Base-by-base conservation (phyloP, 768 basidiomycete genomes). In the Coprinopsis marcescibilis region DNA sequence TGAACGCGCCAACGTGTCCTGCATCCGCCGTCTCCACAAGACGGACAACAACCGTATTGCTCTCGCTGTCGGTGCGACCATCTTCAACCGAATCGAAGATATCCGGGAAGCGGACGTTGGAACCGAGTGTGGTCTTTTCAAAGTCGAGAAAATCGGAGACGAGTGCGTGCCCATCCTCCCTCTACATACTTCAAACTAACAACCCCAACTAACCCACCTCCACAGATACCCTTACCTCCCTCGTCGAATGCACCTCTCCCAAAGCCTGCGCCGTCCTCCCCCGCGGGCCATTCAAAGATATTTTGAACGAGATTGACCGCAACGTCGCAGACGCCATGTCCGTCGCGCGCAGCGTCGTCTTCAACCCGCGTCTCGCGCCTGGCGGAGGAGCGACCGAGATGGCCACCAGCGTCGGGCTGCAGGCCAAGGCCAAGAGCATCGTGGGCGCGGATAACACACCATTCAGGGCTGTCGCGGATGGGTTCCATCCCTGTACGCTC, bases 11-110 rank as follows among this genome's bases (percentile, higher is more conserved):
- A 86, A 91, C 59, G 80, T 98, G 49, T 87, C 92, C n/a, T 89
- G 90, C 24, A 76, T 98, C 51, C 88, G 96, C 33, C 86, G 96
- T n/a, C 93, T 98, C 8, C 85, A 96, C 61, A 99, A 98, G 66
- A 93, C 92, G 2, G 96, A 99, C 65, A 97, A 98, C 73, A 99
- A 98, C 67, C 89, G 96, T 36, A 89, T 98, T 53, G 96, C 96
- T 0, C 84, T 96, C 20, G 94, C 93, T 1, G 84, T 89, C 30
- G 93, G 93, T 19, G 95, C 90, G 1, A 97, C 92, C 24, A 97
- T 99, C 65, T 90, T 99, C 52, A 98, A 98, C 68, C 82, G 94
- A 13, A 75, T 93, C 17, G 96, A 99, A 60, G 95, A 98, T 62
- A 73, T 99, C 27, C 80, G 93, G 17, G 95, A 95, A 56, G 66